Conservation (phyloP, 2,329 filamentous ascomycete genomes). For the Endothia cerciana region DNA sequence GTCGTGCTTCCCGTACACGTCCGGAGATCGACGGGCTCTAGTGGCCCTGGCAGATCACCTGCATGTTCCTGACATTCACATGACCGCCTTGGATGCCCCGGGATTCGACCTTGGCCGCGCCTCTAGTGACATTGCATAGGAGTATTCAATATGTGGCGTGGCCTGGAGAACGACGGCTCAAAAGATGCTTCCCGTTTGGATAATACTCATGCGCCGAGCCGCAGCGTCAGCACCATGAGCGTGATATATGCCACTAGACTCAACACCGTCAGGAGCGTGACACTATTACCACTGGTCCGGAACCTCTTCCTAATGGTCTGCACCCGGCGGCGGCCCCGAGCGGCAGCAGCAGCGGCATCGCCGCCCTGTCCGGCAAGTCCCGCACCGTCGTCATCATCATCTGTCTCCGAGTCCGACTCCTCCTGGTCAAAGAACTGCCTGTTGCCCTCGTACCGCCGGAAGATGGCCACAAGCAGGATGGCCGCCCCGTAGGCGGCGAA, state of each 20-base stretch:
- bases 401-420: constrained; percentile 39
- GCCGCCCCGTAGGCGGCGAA: constrained; percentile 91
- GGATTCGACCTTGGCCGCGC: constrained; percentile 3
- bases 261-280: constrained; percentile 59
- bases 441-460: constrained; percentile 89
- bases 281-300: constrained; percentile 66
- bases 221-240: constrained; percentile 59
- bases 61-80: constrained; percentile 24
- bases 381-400: constrained; percentile 32
- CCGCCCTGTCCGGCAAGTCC: constrained; percentile 16
- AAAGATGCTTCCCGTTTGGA: not conserved
- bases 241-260: constrained; percentile 62
- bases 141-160: not conserved
- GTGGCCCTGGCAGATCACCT: constrained; percentile 21
- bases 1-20: constrained; percentile 11
- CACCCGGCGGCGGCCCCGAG: constrained; percentile 36
- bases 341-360: constrained; percentile 26
- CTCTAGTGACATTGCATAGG: constrained; percentile 11
- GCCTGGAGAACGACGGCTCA: not conserved
- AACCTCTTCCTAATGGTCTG: constrained; percentile 58
- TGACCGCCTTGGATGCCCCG: constrained; percentile 20
- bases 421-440: constrained; percentile 82
- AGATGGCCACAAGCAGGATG: constrained; percentile 80
- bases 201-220: constrained; percentile 37
- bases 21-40: not conserved